A percentile compares a stretch with the other conserved stretches of the same genome.
phyloP scores from a whole-genome alignment of 805 yeast species.

The Yarrowia sp. region DNA sequence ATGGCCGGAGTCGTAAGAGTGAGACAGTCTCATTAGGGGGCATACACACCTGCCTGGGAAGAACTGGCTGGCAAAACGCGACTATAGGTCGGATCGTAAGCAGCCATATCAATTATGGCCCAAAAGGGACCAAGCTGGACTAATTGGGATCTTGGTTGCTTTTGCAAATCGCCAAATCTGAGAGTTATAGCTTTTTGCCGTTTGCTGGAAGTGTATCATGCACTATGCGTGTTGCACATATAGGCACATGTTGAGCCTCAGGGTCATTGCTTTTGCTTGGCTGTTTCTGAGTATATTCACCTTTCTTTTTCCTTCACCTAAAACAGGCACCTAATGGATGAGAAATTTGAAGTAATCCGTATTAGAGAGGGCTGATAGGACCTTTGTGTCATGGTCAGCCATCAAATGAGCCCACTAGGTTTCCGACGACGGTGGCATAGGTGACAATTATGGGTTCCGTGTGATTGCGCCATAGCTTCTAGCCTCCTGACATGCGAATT shows the following conservation, averaged over 20 bases:
- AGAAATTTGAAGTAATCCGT: too few species aligned
- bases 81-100: not conserved
- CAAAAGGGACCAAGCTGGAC: not conserved
- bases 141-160: conserved; percentile 3
- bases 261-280: conserved; percentile 16
- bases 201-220: conserved; percentile 16
- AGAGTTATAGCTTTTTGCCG: conserved; percentile 32
- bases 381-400: too few species aligned
- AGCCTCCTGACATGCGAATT: too few species aligned
- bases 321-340: conserved; percentile 4
- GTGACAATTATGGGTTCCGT: too few species aligned
- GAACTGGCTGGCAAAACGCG: not conserved
- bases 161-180: conserved; percentile 2
- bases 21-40: conserved; percentile 17
- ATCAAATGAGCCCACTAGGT: too few species aligned
- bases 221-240: conserved; percentile 10
- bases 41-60: not conserved
- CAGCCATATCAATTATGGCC: conserved; percentile 9
- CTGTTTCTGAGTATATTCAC: not conserved
- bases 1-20: conserved; percentile 1
- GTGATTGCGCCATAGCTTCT: too few species aligned
- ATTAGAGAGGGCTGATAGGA: too few species aligned
- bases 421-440: too few species aligned
- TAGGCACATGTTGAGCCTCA: conserved; percentile 13
- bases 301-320: conserved; percentile 16